Evolutionary conservation across 768 basidiomycete genomes (phyloP).

Genomic region (Auriculariales sp.): DNA sequence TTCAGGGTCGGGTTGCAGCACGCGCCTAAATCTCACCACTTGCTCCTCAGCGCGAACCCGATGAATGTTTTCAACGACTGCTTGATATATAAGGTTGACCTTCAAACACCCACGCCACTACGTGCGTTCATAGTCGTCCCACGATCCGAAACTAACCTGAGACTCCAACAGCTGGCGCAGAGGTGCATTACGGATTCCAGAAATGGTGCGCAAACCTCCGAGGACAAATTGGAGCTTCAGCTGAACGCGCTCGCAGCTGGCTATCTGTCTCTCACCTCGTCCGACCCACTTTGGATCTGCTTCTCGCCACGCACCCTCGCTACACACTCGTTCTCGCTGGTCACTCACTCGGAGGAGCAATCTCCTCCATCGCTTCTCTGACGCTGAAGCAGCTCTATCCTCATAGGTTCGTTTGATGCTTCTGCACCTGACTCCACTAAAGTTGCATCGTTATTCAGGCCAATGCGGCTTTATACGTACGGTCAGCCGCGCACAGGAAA

Average conservation of each 20-base stretch:
- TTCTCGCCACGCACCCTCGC: constrained; percentile 6
- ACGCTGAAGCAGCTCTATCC: constrained; percentile 11
- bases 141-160: constrained; percentile 5
- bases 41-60: too few species aligned
- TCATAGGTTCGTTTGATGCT: not conserved
- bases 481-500: constrained; percentile 13
- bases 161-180: constrained; percentile 8
- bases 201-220: constrained; percentile 1
- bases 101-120: too few species aligned
- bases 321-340: constrained; percentile 10
- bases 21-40: too few species aligned
- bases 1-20: too few species aligned
- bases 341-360: constrained; percentile 14
- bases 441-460: not conserved
- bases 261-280: constrained; percentile 10
- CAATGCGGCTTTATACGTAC: constrained; percentile 9
- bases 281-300: constrained; percentile 6
- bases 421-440: too few species aligned
- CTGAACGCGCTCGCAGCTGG: constrained; percentile 2
- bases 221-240: not conserved
- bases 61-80: too few species aligned
- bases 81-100: too few species aligned
- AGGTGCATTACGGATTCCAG: constrained; percentile 13
- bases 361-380: constrained; percentile 12
- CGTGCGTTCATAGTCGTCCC: too few species aligned